Base-by-base conservation (phyloP, 108 stramenopile species). In the Fragilariopsis cylindrus region DNA sequence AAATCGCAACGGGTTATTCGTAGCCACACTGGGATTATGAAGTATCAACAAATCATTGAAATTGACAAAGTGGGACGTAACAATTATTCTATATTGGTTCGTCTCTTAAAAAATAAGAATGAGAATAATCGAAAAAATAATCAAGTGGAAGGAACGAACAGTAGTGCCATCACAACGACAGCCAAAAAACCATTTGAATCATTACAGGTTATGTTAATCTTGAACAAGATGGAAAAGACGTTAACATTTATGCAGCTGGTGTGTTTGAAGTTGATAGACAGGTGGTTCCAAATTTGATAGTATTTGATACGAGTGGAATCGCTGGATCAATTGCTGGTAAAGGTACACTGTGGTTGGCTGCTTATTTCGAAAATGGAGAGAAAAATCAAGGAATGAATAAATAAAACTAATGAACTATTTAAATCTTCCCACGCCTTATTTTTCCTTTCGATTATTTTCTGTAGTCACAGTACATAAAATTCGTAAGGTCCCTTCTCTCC, bases 271-370 rank as follows among this genome's bases (percentile, higher is more conserved):
- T 86, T 15, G 83, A 86, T 73, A 63, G 85, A 9, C 78, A 75
- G 64, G 76, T 86, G 18, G 82, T 86, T 2, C 85, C 85, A 15
- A 83, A 86, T 46, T 62, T 86, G 9, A 60, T 78, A 0, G 67
- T 86, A 3, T 81, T 86, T 55, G 85, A 86, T 81, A 82, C 85
- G 16, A 78, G 79, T 63, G 80, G 80, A 4, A 78, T 86, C 45
- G 85, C 85, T 57, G 85, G 85, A 1, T 71, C 65, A 0, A 77
- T 86, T 77, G 85, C 85, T 21, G 85, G 85, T 13, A 83, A 83
- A 49, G 85, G 81, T 21, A 86, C 85, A 11, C 64, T 86, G 21
- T 86, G 85, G 85, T 53, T 86, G 3, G 80, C 85, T 8, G 82
- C 65, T 49, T 75, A 82, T 71, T 85, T 85, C 71, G 72, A 70